Evolutionary conservation across 2,329 filamentous ascomycete species (phyloP).

Genomic region (Alternaria sp.): DNA sequence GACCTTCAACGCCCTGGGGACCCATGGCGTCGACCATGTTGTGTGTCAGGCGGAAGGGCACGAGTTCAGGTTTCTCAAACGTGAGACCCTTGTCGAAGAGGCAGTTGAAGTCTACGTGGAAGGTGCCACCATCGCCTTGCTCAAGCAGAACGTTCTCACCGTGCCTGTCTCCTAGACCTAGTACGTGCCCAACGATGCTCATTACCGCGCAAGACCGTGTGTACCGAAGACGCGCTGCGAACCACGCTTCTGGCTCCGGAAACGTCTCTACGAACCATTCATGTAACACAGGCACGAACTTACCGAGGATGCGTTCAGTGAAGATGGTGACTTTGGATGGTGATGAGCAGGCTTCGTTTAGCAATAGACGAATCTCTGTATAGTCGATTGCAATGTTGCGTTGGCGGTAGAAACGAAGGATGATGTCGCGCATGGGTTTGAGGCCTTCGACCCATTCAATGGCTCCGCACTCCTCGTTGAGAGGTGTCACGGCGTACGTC

Average conservation of each 20-base stretch:
- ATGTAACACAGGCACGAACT: conserved; percentile 86
- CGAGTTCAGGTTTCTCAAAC: conserved; percentile 91
- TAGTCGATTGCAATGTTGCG: conserved; percentile 72
- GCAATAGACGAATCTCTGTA: conserved; percentile 69
- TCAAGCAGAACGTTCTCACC: conserved; percentile 97
- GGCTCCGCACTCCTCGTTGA: conserved; percentile 97
- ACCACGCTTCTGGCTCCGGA: conserved; percentile 91
- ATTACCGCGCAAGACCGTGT: conserved; percentile 96
- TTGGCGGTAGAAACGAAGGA: conserved; percentile 79
- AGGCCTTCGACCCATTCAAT: conserved; percentile 99
- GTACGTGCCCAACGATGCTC: conserved; percentile 98
- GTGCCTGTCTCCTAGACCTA: conserved; percentile 92
- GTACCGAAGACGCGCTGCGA: conserved; percentile 86
- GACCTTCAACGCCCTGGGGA: conserved; percentile 88
- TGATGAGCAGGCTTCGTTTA: conserved; percentile 72
- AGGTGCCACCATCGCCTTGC: conserved; percentile 89
- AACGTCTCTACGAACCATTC: conserved; percentile 97
- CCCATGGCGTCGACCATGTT: conserved; percentile 99
- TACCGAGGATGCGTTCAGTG: conserved; percentile 69
- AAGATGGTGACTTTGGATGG: conserved; percentile 75
- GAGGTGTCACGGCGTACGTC: conserved; percentile 93
- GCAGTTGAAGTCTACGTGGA: conserved; percentile 99
- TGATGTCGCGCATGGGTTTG: conserved; percentile 90
- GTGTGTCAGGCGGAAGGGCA: conserved; percentile 96
- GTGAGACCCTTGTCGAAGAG: conserved; percentile 98